Conservation (phyloP, 495 filamentous ascomycete genomes). For the Podospora anserina region DNA sequence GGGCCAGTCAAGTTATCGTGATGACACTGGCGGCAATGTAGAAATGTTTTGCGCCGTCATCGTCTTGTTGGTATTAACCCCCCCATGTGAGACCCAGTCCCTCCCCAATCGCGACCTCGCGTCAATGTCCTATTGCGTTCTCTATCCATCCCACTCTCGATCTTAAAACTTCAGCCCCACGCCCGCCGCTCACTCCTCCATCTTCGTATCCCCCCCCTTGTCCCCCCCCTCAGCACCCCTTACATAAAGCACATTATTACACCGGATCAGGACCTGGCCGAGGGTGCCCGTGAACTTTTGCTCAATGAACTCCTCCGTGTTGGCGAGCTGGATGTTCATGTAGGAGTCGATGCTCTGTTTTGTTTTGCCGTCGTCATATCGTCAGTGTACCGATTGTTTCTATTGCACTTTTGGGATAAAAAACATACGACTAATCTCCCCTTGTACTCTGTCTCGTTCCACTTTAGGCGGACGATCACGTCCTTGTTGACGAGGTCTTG, state of each 20-base stretch:
- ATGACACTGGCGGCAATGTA: too few relatives aligned
- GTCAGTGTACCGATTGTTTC: too few relatives aligned
- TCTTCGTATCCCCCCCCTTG: constrained; percentile 51
- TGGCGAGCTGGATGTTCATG: constrained; percentile 93
- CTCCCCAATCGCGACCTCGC: too few relatives aligned
- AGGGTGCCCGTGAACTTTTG: constrained; percentile 78
- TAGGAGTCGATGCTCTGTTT: constrained; percentile 75
- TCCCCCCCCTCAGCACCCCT: constrained; percentile 57
- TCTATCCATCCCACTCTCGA: too few relatives aligned
- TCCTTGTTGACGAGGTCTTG: constrained; percentile 69
- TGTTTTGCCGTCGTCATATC: constrained; percentile 30
- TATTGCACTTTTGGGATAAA: too few relatives aligned
- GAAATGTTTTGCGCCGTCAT: too few relatives aligned
- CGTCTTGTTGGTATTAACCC: too few relatives aligned
- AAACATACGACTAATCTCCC: constrained; percentile 67
- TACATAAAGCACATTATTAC: constrained; percentile 92
- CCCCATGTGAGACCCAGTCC: too few relatives aligned
- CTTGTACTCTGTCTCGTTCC: constrained; percentile 96
- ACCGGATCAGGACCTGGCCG: constrained; percentile 92
- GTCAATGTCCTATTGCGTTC: too few relatives aligned
- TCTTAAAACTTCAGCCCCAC: too few relatives aligned
- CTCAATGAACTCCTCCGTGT: constrained; percentile 88
- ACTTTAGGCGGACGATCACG: constrained; percentile 90
- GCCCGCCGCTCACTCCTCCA: constrained; percentile 53
- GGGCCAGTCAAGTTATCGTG: too few relatives aligned